Percentiles rank a stretch among this genome's conserved stretches.
Evolutionary conservation across 1,139 yeast genomes (phyloP).

Genomic region (Hanseniaspora uvarum): DNA sequence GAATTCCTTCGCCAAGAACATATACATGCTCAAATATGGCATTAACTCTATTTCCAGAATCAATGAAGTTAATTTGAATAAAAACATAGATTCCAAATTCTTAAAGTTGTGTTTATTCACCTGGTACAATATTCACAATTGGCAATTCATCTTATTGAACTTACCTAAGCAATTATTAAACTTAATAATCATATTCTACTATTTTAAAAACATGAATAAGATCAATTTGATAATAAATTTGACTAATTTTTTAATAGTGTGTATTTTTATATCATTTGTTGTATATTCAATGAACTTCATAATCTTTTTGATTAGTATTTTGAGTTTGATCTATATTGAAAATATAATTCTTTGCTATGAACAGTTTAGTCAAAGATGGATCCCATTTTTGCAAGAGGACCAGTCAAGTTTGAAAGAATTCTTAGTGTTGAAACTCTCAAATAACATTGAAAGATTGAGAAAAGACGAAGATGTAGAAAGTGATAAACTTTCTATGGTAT

Average conservation of each 20-base stretch:
- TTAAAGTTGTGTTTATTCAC: conserved; percentile 9
- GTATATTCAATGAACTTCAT: neutral
- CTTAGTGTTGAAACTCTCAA: neutral
- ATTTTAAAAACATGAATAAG: neutral
- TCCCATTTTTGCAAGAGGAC: conserved; percentile 8
- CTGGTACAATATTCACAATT: conserved; percentile 12
- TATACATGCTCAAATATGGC: neutral
- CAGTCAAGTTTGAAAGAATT: conserved; percentile 1
- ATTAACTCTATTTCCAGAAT: neutral
- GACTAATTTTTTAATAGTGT: neutral
- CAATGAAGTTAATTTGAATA: neutral
- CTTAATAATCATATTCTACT: neutral
- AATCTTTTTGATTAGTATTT: neutral
- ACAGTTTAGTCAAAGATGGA: conserved; percentile 1
- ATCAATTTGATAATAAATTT: neutral
- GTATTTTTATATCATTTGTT: neutral
- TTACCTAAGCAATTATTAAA: conserved; percentile 8
- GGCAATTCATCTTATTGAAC: conserved; percentile 9
- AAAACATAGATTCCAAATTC: neutral
- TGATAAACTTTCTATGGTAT: neutral
- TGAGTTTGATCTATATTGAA: conserved; percentile 10
- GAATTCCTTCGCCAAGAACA: conserved; percentile 11
- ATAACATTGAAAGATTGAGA: neutral
- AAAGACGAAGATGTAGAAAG: neutral
- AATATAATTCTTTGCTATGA: neutral